Evolutionary conservation across 2,329 filamentous ascomycete genomes (phyloP), one percentile per base, ranked within the genome.

Genomic region (Dendryphion nanum): DNA sequence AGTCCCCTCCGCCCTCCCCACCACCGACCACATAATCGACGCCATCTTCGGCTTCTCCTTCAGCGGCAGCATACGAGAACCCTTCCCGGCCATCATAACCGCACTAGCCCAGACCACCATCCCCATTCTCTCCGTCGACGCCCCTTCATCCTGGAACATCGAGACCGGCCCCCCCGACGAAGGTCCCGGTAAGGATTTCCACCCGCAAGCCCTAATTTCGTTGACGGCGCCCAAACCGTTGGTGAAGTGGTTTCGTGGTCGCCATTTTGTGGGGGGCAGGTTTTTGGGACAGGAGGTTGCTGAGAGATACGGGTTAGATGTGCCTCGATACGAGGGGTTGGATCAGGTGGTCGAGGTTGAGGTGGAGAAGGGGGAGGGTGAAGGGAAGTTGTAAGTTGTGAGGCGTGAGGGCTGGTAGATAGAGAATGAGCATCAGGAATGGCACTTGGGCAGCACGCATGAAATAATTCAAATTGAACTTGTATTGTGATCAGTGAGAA

Each of bases 1-100:
- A n/a, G n/a, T 97, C 54, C 61, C 74, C 2, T 53, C 70, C 4
- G 83, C 86, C 4, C 63, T 95, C 5, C 68, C 73, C 31, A 74
- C 80, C 37, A 77, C 85, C 2, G 85, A 96, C 60, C 86, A 95
- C 50, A 70, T 98, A 37, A 74, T 98, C 41, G 93, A 98, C 66
- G 89, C 93, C 7, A 88, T 98, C 45, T 98, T 98, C 61, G 89
- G 88, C 6, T 98, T 98, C 71, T 93, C 86, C 44, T 98, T 98
- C 70, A 84, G 83, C 2, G 91, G 90, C 5, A 84, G 93, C 48
- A 84, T 98, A 37, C 83, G 93, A n/a, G 88, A 95, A 49, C 93
- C 93, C 1, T 98, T 97, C 59, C 83, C 84, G 1, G 75, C 76
- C 0, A 85, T 96, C 12, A 94, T 98, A 52, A 72, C 78, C 44